Conservation (phyloP, 2,329 filamentous ascomycete species). For the Pyricularia grisea region DNA sequence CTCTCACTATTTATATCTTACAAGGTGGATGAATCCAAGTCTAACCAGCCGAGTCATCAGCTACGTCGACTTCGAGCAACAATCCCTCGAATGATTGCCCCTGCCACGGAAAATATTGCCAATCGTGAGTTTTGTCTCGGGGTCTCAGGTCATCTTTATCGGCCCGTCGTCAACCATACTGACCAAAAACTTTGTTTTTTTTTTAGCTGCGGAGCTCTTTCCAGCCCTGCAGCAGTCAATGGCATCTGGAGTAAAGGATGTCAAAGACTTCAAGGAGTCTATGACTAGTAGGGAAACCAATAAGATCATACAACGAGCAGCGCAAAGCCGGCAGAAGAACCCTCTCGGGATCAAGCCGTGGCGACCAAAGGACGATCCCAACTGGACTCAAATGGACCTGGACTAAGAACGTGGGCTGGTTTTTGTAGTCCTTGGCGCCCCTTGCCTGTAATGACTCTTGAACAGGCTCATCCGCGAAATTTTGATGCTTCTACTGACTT, state of each 20-base stretch:
- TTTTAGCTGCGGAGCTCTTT: constrained; percentile 39
- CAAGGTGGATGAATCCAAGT: not conserved
- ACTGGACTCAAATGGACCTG: constrained; percentile 36
- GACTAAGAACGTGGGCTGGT: not conserved
- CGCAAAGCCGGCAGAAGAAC: constrained; percentile 42
- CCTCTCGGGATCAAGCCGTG: constrained; percentile 49
- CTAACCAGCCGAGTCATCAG: constrained; percentile 17
- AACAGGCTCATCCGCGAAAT: not conserved
- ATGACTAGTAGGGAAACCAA: constrained; percentile 36
- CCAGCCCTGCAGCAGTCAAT: constrained; percentile 37
- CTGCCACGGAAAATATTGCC: constrained; percentile 12
- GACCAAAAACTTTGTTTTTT: not conserved
- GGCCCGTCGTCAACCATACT: not conserved
- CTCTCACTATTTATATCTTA: not conserved
- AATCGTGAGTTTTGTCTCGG: not conserved
- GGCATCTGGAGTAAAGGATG: constrained; percentile 35
- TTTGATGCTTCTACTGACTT: not conserved
- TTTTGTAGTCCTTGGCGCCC: not conserved
- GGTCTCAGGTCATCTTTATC: not conserved
- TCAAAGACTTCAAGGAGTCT: constrained; percentile 39
- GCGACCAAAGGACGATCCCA: constrained; percentile 48
- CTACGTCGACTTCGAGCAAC: constrained; percentile 36
- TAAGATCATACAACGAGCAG: constrained; percentile 41
- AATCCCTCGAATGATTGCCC: constrained; percentile 40
- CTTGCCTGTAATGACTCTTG: not conserved